Base-by-base conservation (phyloP, 768 basidiomycete species). In the Strobilomyces echinocephalus region DNA sequence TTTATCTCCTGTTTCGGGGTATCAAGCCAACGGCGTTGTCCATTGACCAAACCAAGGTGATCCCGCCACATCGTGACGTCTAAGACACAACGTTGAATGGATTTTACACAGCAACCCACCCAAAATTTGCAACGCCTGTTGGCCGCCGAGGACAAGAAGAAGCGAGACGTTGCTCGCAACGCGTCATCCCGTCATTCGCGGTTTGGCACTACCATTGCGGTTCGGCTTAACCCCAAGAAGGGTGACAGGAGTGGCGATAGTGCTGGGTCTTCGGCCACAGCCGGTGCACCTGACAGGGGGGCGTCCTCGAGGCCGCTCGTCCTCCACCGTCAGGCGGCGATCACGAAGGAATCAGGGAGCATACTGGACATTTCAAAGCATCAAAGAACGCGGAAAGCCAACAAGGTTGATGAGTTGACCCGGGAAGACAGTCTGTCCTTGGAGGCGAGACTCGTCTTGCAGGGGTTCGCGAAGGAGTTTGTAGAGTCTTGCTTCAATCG, bases 151-250 rank as follows among this genome's bases (percentile, higher is more conserved):
- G 83, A 82, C 56, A 80, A 79, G 52, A 76, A 75, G 39, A 85
- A 84, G 55, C 76, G 78, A 33, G 76, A 82, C 50, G 66, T 79
- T 24, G 76, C 81, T 0, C 77, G 82, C 45, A 73, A 76, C 45
- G 74, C 80, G 5, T 71, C 84, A 48, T 89, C 92, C 20, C 81
- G 97, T 31, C 97, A 99, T 72, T 92, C 93, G 24, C 84, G 95
- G 45, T 99, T 99, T 70, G 97, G 97, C 1, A 98, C 97, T 3
- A 98, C 95, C 9, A 86, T 98, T 58, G 74, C 87, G 20, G 86
- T 99, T 49, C 81, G 78, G 57, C 74, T 88, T 40, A 87, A 85
- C 54, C 68, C 83, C 14, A 79, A 80, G 68, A 75, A 72, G 49
- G 63, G 6, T 46, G 59, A 39, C 49, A 51, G 45, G 18, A 31